Evolutionary conservation across 495 filamentous ascomycete species (phyloP).

Genomic region (Letharia lupina): DNA sequence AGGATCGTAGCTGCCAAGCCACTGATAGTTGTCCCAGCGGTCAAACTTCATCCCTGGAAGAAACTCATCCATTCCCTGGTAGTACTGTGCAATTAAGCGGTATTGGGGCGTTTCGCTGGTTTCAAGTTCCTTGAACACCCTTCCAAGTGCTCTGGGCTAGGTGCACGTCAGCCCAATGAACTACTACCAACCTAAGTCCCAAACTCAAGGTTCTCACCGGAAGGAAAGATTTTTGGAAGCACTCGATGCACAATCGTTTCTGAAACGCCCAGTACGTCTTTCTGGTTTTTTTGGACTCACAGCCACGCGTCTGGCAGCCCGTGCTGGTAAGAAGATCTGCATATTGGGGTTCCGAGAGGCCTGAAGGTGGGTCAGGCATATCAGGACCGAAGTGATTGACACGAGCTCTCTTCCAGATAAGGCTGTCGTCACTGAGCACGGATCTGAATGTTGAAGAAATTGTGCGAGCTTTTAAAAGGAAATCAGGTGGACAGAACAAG

Average conservation of each 20-base stretch:
- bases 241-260: conserved; percentile 20
- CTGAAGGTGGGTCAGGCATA: conserved; percentile 22
- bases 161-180: neutral
- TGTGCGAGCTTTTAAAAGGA: conserved; percentile 14
- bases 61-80: conserved; percentile 2
- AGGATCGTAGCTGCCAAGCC: conserved; percentile 13
- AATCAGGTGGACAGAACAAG: conserved; percentile 10
- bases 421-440: neutral
- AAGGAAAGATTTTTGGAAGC: conserved; percentile 16
- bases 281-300: conserved; percentile 18
- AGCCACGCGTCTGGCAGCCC: conserved; percentile 22
- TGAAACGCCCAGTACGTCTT: conserved; percentile 25
- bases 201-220: conserved; percentile 10
- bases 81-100: neutral
- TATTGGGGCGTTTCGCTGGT: neutral
- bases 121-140: neutral
- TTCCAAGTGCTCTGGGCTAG: neutral
- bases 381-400: conserved; percentile 18
- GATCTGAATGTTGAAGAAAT: conserved; percentile 11
- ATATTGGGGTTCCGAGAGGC: conserved; percentile 20
- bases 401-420: conserved; percentile 18
- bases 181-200: rapidly evolving
- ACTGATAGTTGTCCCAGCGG: conserved; percentile 23
- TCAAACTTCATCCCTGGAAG: conserved; percentile 19
- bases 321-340: conserved; percentile 19